These are phyloP conservation scores for Beauveria bassiana DNA, from an alignment of 2,329 filamentous ascomycete genomes.

Conservation along the genomic window DNA sequence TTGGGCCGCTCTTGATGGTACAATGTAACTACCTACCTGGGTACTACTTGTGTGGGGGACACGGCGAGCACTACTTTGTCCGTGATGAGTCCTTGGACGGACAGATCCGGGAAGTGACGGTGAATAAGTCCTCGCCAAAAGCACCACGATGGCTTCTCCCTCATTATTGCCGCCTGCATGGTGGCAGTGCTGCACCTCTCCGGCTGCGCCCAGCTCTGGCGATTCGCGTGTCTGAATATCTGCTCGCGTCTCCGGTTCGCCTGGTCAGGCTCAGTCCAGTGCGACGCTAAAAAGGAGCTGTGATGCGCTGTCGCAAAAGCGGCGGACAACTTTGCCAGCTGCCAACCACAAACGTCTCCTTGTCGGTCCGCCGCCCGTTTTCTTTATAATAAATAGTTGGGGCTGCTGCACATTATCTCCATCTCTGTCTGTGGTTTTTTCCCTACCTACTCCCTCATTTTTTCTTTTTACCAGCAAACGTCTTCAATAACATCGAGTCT, in stretches of 20 bases:
- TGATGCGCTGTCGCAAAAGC: background rate
- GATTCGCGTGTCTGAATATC: background rate
- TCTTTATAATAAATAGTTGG: conserved; percentile 9
- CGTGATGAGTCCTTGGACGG: too few species aligned
- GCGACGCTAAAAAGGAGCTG: background rate
- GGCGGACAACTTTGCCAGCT: conserved; percentile 5
- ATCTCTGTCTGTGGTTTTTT: background rate
- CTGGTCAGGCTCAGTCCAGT: conserved; percentile 4
- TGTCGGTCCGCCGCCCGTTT: conserved; percentile 3
- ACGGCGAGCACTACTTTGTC: too few species aligned
- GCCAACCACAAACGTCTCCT: background rate
- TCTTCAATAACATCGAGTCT: too few species aligned
- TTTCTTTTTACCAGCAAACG: background rate
- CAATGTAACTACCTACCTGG: too few species aligned
- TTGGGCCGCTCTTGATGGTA: too few species aligned
- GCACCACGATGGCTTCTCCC: background rate
- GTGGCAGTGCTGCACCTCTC: background rate
- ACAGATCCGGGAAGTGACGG: too few species aligned
- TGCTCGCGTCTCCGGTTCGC: background rate
- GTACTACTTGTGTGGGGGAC: too few species aligned
- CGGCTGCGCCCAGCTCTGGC: background rate
- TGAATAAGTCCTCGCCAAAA: too few species aligned
- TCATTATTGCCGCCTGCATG: background rate
- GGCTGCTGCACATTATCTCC: conserved; percentile 5
- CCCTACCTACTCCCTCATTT: background rate